A percentile compares a stretch with the other conserved stretches of the same genome.
Evolutionary conservation across 2,329 filamentous ascomycete genomes (phyloP).

Genomic region (Neopestalotiopsis sp.): DNA sequence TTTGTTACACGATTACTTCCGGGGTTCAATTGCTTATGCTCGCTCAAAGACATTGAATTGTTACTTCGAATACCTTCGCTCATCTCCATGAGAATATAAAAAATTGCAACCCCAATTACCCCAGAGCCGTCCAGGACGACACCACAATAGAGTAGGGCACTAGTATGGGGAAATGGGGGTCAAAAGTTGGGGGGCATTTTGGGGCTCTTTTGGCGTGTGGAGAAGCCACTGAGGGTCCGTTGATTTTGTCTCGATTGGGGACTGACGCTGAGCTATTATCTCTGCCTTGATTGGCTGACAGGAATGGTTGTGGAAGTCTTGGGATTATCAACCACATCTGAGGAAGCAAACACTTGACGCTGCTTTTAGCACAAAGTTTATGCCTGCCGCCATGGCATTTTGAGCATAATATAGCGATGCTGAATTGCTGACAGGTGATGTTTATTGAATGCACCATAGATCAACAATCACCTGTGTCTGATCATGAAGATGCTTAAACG

Average conservation of each 20-base stretch:
- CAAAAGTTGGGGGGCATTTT: background rate
- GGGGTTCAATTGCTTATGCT: no score
- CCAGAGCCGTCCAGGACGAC: background rate
- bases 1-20: no score
- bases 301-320: background rate
- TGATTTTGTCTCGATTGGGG: background rate
- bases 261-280: background rate
- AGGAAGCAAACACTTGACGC: background rate
- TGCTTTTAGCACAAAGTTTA: background rate
- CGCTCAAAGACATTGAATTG: no score
- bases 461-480: no score
- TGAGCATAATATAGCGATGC: background rate
- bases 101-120: background rate
- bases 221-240: background rate
- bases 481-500: no score
- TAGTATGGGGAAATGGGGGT: slow-evolving; percentile 1
- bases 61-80: no score
- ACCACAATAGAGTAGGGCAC: background rate
- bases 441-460: background rate
- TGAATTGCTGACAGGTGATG: background rate
- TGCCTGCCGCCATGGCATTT: background rate
- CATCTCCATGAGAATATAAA: background rate
- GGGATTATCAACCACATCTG: background rate
- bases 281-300: background rate
- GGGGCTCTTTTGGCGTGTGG: background rate